A percentile compares a stretch with the other conserved stretches of the same genome.
Conservation (phyloP, 768 basidiomycete species). For the Lactarius evosmus region DNA sequence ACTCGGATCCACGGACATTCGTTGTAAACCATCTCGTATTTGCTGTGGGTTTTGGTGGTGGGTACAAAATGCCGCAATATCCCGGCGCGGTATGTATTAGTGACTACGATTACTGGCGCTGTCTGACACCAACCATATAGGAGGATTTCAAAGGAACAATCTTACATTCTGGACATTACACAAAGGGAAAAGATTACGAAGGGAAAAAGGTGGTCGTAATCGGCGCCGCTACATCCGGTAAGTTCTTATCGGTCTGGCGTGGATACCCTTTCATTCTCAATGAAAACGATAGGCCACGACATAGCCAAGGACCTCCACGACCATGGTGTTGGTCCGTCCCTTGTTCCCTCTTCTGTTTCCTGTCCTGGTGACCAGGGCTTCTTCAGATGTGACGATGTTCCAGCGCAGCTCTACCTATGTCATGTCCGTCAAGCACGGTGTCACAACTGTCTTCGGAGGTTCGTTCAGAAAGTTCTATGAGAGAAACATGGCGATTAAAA, state of each 20-base stretch:
- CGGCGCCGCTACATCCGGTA: slow-evolving; percentile 36
- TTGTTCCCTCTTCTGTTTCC: not conserved
- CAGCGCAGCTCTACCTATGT: slow-evolving; percentile 41
- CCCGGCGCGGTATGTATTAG: slow-evolving; percentile 24
- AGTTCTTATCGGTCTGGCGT: not conserved
- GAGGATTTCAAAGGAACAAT: slow-evolving; percentile 37
- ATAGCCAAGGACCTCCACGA: slow-evolving; percentile 35
- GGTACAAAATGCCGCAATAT: slow-evolving; percentile 34
- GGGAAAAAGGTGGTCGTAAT: slow-evolving; percentile 44
- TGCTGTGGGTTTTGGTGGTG: slow-evolving; percentile 37
- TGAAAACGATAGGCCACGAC: slow-evolving; percentile 31
- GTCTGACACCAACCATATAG: slow-evolving; percentile 10
- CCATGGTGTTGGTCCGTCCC: slow-evolving; percentile 30
- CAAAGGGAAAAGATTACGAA: slow-evolving; percentile 32
- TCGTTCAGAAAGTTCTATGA: not conserved
- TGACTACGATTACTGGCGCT: not conserved
- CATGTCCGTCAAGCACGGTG: slow-evolving; percentile 33
- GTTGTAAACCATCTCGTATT: slow-evolving; percentile 35
- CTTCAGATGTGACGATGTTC: slow-evolving; percentile 29
- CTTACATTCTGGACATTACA: slow-evolving; percentile 36
- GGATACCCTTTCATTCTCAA: not conserved
- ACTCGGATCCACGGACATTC: slow-evolving; percentile 15
- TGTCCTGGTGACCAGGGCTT: slow-evolving; percentile 1
- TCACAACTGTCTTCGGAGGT: slow-evolving; percentile 22
- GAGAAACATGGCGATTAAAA: not conserved